Evolutionary conservation across 1,139 yeast genomes (phyloP).

Genomic region (Debaryomyces robertsiae): DNA sequence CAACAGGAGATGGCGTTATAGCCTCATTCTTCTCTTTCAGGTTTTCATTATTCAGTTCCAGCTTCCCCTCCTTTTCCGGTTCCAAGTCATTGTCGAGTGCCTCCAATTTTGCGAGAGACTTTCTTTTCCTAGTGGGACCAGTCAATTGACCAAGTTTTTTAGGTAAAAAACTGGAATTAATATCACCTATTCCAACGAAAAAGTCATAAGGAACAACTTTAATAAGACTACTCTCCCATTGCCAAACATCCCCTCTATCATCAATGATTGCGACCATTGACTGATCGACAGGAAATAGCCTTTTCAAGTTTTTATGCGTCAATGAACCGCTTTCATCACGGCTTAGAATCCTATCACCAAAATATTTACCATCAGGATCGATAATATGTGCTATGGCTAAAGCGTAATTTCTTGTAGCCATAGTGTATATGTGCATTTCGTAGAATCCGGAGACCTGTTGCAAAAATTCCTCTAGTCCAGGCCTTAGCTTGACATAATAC

Average conservation of each 20-base stretch:
- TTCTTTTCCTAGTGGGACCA: constrained; percentile 69
- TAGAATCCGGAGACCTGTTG: constrained; percentile 62
- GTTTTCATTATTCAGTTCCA: constrained; percentile 13
- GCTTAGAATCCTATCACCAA: constrained; percentile 88
- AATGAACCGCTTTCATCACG: constrained; percentile 95
- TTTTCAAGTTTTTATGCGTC: constrained; percentile 82
- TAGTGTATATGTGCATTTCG: constrained; percentile 94
- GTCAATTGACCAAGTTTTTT: constrained; percentile 68
- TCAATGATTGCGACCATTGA: constrained; percentile 96
- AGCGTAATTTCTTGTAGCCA: constrained; percentile 98
- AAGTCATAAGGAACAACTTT: constrained; percentile 95
- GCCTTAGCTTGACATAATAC: constrained; percentile 92
- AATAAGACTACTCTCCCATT: constrained; percentile 89
- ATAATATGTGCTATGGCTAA: constrained; percentile 85
- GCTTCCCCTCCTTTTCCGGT: constrained; percentile 22
- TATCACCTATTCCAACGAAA: constrained; percentile 97
- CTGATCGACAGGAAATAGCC: constrained; percentile 94
- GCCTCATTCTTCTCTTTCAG: constrained; percentile 15
- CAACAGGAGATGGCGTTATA: constrained; percentile 46
- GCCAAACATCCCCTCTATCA: constrained; percentile 99
- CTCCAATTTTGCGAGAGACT: constrained; percentile 55
- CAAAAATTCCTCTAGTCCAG: constrained; percentile 78
- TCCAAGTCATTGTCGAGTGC: constrained; percentile 23
- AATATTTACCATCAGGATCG: constrained; percentile 83
- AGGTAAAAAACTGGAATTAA: constrained; percentile 89